Evolutionary conservation across 2,329 filamentous ascomycete genomes (phyloP).

Genomic region (Penicillium expansum): DNA sequence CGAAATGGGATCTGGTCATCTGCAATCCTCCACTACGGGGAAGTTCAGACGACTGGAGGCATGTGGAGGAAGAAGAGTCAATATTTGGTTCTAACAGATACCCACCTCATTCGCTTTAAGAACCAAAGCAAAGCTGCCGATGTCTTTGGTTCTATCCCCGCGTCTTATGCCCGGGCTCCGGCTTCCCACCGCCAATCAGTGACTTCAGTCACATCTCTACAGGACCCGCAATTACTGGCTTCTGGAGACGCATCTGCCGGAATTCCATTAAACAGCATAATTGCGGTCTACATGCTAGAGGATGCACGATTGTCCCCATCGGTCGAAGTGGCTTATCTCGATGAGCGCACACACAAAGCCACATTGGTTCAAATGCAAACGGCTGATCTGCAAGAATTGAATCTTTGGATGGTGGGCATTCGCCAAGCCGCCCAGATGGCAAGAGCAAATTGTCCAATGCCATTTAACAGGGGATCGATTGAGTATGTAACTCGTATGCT

Average conservation of each 20-base stretch:
- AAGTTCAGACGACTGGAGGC: slow-evolving; percentile 66
- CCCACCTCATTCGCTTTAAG: slow-evolving; percentile 66
- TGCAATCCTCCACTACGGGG: slow-evolving; percentile 63
- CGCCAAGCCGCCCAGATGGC: slow-evolving; percentile 58
- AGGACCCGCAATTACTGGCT: slow-evolving; percentile 59
- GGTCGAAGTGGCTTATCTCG: slow-evolving; percentile 65
- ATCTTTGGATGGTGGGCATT: slow-evolving; percentile 63
- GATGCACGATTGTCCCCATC: slow-evolving; percentile 65
- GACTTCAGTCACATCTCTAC: slow-evolving; percentile 59
- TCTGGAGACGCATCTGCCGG: slow-evolving; percentile 54
- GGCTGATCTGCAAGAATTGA: slow-evolving; percentile 61
- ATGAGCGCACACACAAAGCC: slow-evolving; percentile 61
- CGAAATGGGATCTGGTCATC: slow-evolving; percentile 40
- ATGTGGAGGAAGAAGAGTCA: slow-evolving; percentile 72
- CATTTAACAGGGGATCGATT: slow-evolving; percentile 58
- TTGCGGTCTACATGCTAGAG: slow-evolving; percentile 65
- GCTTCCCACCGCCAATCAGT: slow-evolving; percentile 55
- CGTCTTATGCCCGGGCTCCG: slow-evolving; percentile 41
- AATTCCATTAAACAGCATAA: slow-evolving; percentile 63
- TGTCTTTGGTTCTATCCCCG: slow-evolving; percentile 55
- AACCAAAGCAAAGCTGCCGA: slow-evolving; percentile 65
- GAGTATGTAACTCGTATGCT: slow-evolving; percentile 62
- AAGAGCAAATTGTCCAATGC: slow-evolving; percentile 51
- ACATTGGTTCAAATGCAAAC: slow-evolving; percentile 64
- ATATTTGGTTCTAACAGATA: slow-evolving; percentile 68